phyloP scores from a whole-genome alignment of 2,329 filamentous ascomycete species.

The Clonostachys rhizophaga region DNA sequence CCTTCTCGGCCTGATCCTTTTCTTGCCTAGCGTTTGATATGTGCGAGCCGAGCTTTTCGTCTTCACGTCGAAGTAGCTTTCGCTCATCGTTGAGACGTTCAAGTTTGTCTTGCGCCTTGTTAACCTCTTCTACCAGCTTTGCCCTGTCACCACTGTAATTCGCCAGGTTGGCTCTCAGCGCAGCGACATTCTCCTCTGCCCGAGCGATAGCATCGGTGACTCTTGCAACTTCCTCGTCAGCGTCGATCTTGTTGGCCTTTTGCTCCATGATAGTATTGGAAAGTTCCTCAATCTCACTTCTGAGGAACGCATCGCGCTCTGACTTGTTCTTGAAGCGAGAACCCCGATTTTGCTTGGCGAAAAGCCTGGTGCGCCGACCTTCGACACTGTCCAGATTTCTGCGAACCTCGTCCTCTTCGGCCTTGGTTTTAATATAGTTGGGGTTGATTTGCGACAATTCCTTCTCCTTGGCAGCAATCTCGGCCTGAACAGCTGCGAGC shows the following conservation, averaged over 20 bases:
- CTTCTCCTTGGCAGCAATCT: conserved; percentile 71
- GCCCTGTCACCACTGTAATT: conserved; percentile 74
- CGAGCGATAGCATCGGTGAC: conserved; percentile 67
- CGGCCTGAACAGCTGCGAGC: conserved; percentile 64
- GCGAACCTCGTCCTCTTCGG: conserved; percentile 67
- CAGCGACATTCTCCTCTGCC: conserved; percentile 68
- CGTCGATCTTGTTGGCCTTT: conserved; percentile 80
- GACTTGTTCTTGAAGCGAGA: conserved; percentile 83
- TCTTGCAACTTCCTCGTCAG: conserved; percentile 73
- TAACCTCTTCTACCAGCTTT: conserved; percentile 67
- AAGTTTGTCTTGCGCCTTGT: conserved; percentile 70
- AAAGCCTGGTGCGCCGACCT: conserved; percentile 70
- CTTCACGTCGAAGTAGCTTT: conserved; percentile 82
- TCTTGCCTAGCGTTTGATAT: conserved; percentile 73
- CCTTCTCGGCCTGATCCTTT: conserved; percentile 70
- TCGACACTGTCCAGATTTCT: conserved; percentile 73
- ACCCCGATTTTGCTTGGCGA: conserved; percentile 87
- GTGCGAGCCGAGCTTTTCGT: conserved; percentile 78
- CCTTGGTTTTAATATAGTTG: conserved; percentile 67
- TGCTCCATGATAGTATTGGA: conserved; percentile 72
- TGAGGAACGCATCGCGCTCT: conserved; percentile 81
- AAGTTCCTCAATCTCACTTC: conserved; percentile 74
- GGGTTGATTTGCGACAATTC: conserved; percentile 75
- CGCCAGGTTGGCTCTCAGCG: conserved; percentile 68
- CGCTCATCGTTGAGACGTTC: conserved; percentile 82